Evolutionary conservation across 371 early-diverging fungal species (phyloP).

Genomic region (Haplosporangium sp.): DNA sequence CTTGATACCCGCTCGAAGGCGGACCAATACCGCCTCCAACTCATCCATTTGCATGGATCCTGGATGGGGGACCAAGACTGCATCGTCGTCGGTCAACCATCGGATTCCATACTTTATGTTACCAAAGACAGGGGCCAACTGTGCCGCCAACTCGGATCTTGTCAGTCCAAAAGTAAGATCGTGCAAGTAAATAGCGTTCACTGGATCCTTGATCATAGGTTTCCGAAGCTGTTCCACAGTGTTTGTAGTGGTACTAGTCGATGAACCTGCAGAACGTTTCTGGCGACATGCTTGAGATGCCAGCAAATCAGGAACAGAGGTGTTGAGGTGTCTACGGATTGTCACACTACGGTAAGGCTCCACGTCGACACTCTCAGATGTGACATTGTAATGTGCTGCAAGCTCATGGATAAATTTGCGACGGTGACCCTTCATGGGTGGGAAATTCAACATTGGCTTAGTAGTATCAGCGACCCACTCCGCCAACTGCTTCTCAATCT

Average conservation of each 20-base stretch:
- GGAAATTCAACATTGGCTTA: constrained; percentile 65
- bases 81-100: constrained; percentile 72
- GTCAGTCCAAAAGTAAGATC: constrained; percentile 68
- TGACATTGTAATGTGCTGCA: constrained; percentile 71
- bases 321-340: constrained; percentile 63
- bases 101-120: constrained; percentile 59
- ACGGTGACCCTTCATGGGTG: constrained; percentile 74
- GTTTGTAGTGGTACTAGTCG: constrained; percentile 2
- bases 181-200: constrained; percentile 67
- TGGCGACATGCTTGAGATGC: constrained; percentile 45
- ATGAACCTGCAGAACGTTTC: constrained; percentile 10
- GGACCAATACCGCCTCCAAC: constrained; percentile 61
- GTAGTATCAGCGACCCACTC: constrained; percentile 69
- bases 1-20: constrained; percentile 59
- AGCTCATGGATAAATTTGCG: constrained; percentile 81
- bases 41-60: constrained; percentile 61
- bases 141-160: constrained; percentile 60
- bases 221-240: constrained; percentile 48
- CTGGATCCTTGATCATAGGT: constrained; percentile 53
- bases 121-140: constrained; percentile 57
- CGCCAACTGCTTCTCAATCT: constrained; percentile 69
- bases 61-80: constrained; percentile 60
- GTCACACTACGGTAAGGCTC: constrained; percentile 81
- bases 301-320: constrained; percentile 56
- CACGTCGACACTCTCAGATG: constrained; percentile 76